Conservation (phyloP, 2,329 filamentous ascomycete species). For the Sphaerulina vaccinii region DNA sequence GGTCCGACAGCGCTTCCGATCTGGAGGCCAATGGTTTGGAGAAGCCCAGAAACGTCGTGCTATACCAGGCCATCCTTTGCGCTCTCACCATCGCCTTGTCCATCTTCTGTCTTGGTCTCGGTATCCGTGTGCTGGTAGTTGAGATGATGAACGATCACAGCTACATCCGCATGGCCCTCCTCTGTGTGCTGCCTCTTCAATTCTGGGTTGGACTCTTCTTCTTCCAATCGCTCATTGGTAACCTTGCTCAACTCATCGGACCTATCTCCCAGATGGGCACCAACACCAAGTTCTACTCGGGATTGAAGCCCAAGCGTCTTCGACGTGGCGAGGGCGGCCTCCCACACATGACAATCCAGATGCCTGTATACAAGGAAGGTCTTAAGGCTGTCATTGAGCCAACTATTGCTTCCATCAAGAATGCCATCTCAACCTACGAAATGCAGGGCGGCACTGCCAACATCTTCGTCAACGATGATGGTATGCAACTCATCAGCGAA, state of each 20-base stretch:
- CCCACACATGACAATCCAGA: constrained; percentile 57
- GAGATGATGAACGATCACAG: constrained; percentile 55
- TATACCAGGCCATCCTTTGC: constrained; percentile 57
- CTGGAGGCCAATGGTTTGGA: constrained; percentile 42
- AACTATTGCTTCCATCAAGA: constrained; percentile 41
- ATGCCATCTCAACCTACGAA: constrained; percentile 52
- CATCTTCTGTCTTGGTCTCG: constrained; percentile 55
- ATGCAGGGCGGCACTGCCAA: constrained; percentile 63
- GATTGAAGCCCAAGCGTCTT: constrained; percentile 42
- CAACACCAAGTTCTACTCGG: constrained; percentile 51
- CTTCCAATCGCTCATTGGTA: constrained; percentile 47
- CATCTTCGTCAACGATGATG: constrained; percentile 68
- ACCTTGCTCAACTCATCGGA: constrained; percentile 45
- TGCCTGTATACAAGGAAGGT: constrained; percentile 46
- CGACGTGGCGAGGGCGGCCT: constrained; percentile 37
- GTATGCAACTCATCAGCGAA: constrained; percentile 60
- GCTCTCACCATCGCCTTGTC: constrained; percentile 55
- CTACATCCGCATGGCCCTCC: constrained; percentile 56
- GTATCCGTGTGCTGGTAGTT: constrained; percentile 56
- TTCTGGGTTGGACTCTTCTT: constrained; percentile 59
- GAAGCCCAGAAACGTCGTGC: constrained; percentile 49
- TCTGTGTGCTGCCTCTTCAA: constrained; percentile 54
- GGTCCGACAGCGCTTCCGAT: constrained; percentile 33
- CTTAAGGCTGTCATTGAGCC: constrained; percentile 41
- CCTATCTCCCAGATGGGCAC: constrained; percentile 45